These are phyloP conservation scores for Melanomma pulvis-pyrius DNA, from an alignment of 495 filamentous ascomycete species.

Conservation along the genomic window DNA sequence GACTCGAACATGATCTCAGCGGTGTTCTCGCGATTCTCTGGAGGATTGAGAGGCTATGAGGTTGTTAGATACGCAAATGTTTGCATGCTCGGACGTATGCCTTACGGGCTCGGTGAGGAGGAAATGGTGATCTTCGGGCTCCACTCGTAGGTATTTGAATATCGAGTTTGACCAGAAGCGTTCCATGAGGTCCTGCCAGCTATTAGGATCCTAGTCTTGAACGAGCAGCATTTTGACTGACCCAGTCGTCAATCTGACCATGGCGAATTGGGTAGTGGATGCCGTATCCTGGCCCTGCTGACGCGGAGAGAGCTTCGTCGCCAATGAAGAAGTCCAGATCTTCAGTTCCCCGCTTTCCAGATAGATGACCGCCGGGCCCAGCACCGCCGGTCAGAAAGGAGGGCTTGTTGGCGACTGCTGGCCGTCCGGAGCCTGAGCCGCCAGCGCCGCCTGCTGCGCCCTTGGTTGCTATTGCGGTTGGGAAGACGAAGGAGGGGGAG, in stretches of 20 bases:
- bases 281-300: slow-evolving; percentile 86
- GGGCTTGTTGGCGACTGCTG: slow-evolving; percentile 89
- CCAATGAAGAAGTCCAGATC: slow-evolving; percentile 99
- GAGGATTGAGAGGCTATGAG: slow-evolving; percentile 86
- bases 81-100: slow-evolving; percentile 16
- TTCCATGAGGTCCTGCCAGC: slow-evolving; percentile 87
- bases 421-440: slow-evolving; percentile 80
- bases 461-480: slow-evolving; percentile 97
- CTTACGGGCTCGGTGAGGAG: slow-evolving; percentile 93
- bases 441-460: slow-evolving; percentile 68
- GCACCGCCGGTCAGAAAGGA: slow-evolving; percentile 92
- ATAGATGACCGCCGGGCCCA: slow-evolving; percentile 77
- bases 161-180: slow-evolving; percentile 99
- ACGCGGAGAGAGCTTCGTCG: slow-evolving; percentile 86
- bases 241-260: slow-evolving; percentile 98
- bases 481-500: slow-evolving; percentile 98
- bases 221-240: slow-evolving; percentile 41
- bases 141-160: slow-evolving; percentile 97
- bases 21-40: slow-evolving; percentile 98
- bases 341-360: slow-evolving; percentile 91
- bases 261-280: slow-evolving; percentile 97
- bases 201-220: slow-evolving; percentile 6
- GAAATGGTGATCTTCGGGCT: slow-evolving; percentile 98
- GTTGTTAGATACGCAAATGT: slow-evolving; percentile 1
- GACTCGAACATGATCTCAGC: slow-evolving; percentile 99